A percentile compares a stretch with the other conserved stretches of the same genome.
phyloP scores from a whole-genome alignment of 1,139 yeast species.

The Meyerozyma guilliermondii region DNA sequence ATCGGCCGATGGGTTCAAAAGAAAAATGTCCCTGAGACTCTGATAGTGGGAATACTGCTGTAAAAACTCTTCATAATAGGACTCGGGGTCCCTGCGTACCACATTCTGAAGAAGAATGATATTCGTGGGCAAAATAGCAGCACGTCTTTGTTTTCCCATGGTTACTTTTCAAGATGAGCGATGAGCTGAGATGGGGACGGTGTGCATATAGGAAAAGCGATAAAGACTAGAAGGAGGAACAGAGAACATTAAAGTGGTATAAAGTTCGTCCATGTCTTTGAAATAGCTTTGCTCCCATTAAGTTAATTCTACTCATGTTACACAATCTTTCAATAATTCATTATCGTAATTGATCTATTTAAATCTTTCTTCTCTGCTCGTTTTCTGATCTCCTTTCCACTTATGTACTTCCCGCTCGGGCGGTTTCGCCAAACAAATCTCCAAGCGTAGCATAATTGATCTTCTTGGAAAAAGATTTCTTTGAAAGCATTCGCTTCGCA shows the following conservation, averaged over 20 bases:
- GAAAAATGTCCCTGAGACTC: constrained; percentile 80
- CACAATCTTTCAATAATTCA: background rate
- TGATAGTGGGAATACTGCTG: constrained; percentile 92
- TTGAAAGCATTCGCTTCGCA: constrained; percentile 64
- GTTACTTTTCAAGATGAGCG: constrained; percentile 4
- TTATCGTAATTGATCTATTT: background rate
- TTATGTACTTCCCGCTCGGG: background rate
- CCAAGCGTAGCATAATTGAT: constrained; percentile 80
- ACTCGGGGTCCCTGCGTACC: constrained; percentile 88
- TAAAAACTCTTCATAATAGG: constrained; percentile 87
- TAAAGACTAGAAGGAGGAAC: no score
- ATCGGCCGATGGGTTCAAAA: constrained; percentile 61
- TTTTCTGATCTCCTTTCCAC: background rate
- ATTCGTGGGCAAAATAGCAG: constrained; percentile 87
- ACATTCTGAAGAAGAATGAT: constrained; percentile 87
- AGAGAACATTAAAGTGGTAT: background rate
- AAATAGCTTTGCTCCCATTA: background rate
- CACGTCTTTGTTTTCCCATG: constrained; percentile 87
- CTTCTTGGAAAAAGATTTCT: constrained; percentile 75
- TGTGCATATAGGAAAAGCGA: background rate
- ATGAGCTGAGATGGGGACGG: background rate
- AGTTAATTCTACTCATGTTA: background rate
- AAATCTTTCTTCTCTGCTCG: background rate
- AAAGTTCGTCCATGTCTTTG: background rate
- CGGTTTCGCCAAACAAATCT: constrained; percentile 41